Base-by-base conservation (phyloP, 164 flowering plant genomes). In the Tinospora cordifolia region DNA sequence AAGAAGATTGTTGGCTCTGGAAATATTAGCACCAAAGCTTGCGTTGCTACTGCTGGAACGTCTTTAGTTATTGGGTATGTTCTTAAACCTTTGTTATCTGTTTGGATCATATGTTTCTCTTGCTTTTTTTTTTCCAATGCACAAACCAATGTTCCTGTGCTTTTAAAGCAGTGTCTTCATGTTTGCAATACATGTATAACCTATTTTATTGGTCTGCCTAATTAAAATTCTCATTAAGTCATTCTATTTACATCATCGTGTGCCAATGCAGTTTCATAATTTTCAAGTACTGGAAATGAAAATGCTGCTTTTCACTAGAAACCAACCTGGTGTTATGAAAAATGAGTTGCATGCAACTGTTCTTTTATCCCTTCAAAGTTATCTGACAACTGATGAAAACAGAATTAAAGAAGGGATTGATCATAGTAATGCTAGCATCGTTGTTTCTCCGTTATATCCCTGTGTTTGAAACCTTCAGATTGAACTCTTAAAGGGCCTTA, bases 31-130 rank as follows among this genome's bases (percentile, higher is more conserved):
- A 39, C 76, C 58, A 76, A 88, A 71, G 76, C 90, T 75, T 84
- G 85, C 72, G 57, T 87, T 71, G 96, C 97, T 30, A 92, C 97
- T 70, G 97, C 95, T 72, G 97, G 93, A 76, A 83, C 90, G 62
- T 68, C 92, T 69, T 82, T 92, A 54, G 65, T 90, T 66, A 63
- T 90, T 17, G 99, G 99, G 99, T 94, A 62, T 66, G 96, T 80
- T 73, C 69, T 27, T 51, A 17, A 21, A 69, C 71, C 2, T 38
- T 49, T 17, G 21, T 54, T 54, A 6, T 54, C 60, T 54, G 6
- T 54, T 51, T 54, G 8, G 21, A 9, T 54, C 6, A 19, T 54
- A 19, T 54, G 8, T 54, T 54, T 54, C 19, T 17, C 25, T 10
- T 54, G n/a, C 24, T 8, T 54, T 54, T 2, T 19, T n/a, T 54